A percentile compares a stretch with the other conserved stretches of the same genome.
These are phyloP conservation scores for Apophysomyces sp. DNA, from an alignment of 371 early-diverging fungal species.

Conservation along the genomic window DNA sequence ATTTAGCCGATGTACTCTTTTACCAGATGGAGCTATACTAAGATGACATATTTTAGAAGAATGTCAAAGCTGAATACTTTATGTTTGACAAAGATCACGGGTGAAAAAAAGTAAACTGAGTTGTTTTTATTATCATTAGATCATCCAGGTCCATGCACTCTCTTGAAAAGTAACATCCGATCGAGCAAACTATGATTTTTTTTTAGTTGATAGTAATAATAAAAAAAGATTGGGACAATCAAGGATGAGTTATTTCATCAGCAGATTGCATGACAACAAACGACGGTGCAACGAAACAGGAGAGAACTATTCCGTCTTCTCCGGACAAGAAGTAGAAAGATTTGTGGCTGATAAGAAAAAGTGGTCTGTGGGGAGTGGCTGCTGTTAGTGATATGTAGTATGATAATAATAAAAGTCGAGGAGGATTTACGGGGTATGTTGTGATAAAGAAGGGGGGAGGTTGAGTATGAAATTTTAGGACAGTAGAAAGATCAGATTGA, in stretches of 20 bases:
- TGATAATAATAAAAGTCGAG: no score
- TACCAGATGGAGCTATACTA: no score
- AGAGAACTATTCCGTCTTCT: background rate
- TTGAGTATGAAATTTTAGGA: background rate
- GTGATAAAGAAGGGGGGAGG: background rate
- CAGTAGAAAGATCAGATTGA: slow-evolving; percentile 1
- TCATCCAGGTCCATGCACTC: slow-evolving; percentile 6
- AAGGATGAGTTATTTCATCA: background rate
- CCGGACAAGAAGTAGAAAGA: background rate
- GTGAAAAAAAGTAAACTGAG: slow-evolving; percentile 1
- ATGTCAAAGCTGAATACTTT: slow-evolving; percentile 6
- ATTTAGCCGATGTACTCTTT: no score
- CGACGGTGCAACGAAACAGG: background rate
- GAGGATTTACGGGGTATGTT: no score
- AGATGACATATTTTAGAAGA: no score
- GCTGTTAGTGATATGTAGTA: background rate
- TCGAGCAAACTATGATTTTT: no score
- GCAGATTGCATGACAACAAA: background rate
- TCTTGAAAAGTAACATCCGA: background rate
- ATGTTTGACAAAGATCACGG: background rate
- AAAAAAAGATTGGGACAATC: background rate
- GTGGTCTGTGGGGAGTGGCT: background rate
- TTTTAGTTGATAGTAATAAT: background rate
- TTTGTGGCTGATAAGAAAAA: background rate
- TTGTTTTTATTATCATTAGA: background rate